Conservation (phyloP, 139 green algal genomes). For the Haematococcus lacustris region DNA sequence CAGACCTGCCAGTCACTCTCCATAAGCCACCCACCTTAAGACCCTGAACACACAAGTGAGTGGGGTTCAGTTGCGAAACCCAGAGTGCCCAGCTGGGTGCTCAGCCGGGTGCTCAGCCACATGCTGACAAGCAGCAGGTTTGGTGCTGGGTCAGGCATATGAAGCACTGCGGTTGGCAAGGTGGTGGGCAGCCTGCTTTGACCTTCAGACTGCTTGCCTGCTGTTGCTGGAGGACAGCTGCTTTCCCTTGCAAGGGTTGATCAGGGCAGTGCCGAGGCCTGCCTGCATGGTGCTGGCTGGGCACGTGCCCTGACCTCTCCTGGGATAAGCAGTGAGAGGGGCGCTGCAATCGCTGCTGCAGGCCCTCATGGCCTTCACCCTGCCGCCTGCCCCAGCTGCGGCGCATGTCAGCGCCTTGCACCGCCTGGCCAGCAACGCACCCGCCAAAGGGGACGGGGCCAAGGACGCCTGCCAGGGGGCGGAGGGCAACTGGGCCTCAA, state of each 20-base stretch:
- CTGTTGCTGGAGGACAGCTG: no score
- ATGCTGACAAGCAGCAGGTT: no score
- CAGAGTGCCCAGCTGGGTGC: neutral
- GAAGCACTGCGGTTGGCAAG: no score
- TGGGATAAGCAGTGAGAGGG: no score
- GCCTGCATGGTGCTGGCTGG: neutral
- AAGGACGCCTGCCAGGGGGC: no score
- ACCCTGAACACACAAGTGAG: neutral
- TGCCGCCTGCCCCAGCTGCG: constrained; percentile 5
- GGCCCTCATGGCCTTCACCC: constrained; percentile 11
- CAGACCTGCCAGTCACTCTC: no score
- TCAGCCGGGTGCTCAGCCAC: neutral
- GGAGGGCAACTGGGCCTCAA: constrained; percentile 15
- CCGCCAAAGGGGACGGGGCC: neutral
- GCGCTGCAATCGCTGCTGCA: neutral
- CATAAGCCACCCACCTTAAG: no score
- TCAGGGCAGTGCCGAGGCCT: neutral
- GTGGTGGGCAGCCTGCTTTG: no score
- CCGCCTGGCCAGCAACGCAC: neutral
- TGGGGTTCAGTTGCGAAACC: neutral
- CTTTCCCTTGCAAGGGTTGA: neutral
- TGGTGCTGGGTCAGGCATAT: no score
- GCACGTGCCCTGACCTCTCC: neutral
- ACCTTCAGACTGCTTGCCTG: no score
- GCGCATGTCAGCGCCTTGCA: constrained; percentile 5